Evolutionary conservation across 805 yeast species (phyloP).

Genomic region (Schwanniomyces vanrijiae): DNA sequence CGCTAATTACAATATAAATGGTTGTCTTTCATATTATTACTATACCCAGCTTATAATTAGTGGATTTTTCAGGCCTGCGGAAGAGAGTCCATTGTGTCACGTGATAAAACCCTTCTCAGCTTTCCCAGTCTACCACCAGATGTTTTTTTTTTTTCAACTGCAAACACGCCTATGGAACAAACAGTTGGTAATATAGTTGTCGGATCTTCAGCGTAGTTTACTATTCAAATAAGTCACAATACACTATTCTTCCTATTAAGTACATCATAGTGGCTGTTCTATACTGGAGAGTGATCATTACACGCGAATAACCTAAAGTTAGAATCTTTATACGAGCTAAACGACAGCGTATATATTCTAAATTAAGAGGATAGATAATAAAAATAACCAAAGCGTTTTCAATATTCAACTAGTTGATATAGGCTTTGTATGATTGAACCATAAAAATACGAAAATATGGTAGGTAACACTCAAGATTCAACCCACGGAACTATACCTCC

Average conservation of each 20-base stretch:
- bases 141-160: no score
- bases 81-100: neutral
- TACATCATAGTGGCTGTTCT: neutral
- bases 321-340: conserved; percentile 9
- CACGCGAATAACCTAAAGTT: neutral
- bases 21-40: neutral
- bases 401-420: neutral
- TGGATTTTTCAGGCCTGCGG: no score
- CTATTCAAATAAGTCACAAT: no score
- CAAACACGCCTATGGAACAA: no score
- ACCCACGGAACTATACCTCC: neutral
- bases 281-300: neutral
- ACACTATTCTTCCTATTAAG: neutral
- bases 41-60: neutral
- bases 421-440: neutral
- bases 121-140: neutral
- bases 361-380: neutral
- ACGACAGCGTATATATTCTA: conserved; percentile 4
- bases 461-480: neutral
- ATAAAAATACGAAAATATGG: neutral
- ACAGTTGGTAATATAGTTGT: no score
- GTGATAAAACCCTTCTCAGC: neutral
- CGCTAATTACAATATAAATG: conserved; percentile 2
- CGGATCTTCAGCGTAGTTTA: no score
- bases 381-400: neutral